Evolutionary conservation across 2,329 filamentous ascomycete species (phyloP).

Genomic region (Penicillium brevicompactum): DNA sequence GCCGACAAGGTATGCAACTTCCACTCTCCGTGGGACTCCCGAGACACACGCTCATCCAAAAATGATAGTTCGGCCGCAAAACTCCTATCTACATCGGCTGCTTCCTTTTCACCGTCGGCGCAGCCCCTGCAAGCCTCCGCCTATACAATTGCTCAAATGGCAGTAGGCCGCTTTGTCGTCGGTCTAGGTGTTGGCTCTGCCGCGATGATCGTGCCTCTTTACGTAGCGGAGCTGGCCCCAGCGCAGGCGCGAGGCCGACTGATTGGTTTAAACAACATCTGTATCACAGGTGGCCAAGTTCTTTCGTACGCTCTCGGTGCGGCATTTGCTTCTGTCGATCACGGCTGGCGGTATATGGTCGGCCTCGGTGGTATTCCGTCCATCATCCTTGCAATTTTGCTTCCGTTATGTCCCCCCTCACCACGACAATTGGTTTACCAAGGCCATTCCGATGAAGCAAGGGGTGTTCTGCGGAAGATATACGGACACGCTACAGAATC

Average conservation of each 20-base stretch:
- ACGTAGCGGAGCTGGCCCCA: slow-evolving; percentile 20
- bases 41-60: neutral
- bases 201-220: slow-evolving; percentile 47
- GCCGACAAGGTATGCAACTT: slow-evolving; percentile 30
- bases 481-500: slow-evolving; percentile 29
- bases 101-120: slow-evolving; percentile 40
- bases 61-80: neutral
- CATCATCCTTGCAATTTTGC: slow-evolving; percentile 46
- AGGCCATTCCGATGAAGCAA: slow-evolving; percentile 44
- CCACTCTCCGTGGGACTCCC: neutral
- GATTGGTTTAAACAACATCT: slow-evolving; percentile 26
- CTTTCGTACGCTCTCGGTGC: slow-evolving; percentile 44
- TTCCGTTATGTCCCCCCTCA: slow-evolving; percentile 53
- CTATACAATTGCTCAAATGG: slow-evolving; percentile 44
- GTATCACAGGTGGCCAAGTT: slow-evolving; percentile 44
- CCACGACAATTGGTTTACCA: slow-evolving; percentile 53
- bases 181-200: slow-evolving; percentile 52
- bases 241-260: slow-evolving; percentile 17
- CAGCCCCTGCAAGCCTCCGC: slow-evolving; percentile 34
- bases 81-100: slow-evolving; percentile 40
- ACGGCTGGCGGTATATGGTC: slow-evolving; percentile 55
- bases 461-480: slow-evolving; percentile 32
- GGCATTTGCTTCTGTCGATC: slow-evolving; percentile 39
- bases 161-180: slow-evolving; percentile 48
- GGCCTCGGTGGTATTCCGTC: slow-evolving; percentile 50